Evolutionary conservation across 495 filamentous ascomycete genomes (phyloP), one percentile per base, ranked within the genome.

Genomic region (Penicillium parvum): DNA sequence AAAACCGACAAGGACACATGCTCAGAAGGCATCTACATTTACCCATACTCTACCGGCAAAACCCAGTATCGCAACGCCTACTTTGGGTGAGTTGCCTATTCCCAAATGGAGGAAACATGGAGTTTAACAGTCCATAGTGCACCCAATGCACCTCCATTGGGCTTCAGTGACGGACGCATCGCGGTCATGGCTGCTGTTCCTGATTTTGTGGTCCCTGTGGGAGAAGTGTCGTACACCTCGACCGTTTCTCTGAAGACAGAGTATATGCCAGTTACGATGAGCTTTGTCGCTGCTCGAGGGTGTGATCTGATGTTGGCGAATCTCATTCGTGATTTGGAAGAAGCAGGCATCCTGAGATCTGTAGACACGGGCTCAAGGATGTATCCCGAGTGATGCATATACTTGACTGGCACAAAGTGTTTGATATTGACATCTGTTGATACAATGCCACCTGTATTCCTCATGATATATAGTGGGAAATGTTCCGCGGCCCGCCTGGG

Each of bases 251-350:
- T 69, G 1, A 64, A 77, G 33, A 61, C 59, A 18, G 82, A 84
- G 60, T 65, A 66, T 21, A 47, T 83, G 23, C 81, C 81, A 1
- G 80, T 86, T 0, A 72, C 72, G 0, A 69, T 84, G 14, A 69
- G 75, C 43, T 64, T 86, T 25, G 58, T 81, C 55, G 79, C 74
- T 3, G 75, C 78, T 2, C 73, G 74, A 33, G 81, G 80, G 0
- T 85, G 82, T 45, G 82, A 86, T 61, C 67, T 73, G 0, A 65
- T 84, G 60, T 54, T 84, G 32, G 77, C 73, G 10, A 68, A 61
- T 22, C 51, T 84, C 28, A 70, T 79, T n/a, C 55, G 69, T 43
- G 76, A 75, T 21, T 42, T 85, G 17, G 57, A 69, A 1, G 49
- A 53, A 22, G 65, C 58, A 0, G 79, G 77, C 0, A 72, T 83